Base-by-base conservation (phyloP, 1,284 basidiomycete genomes). In the Puccinia coronata region DNA sequence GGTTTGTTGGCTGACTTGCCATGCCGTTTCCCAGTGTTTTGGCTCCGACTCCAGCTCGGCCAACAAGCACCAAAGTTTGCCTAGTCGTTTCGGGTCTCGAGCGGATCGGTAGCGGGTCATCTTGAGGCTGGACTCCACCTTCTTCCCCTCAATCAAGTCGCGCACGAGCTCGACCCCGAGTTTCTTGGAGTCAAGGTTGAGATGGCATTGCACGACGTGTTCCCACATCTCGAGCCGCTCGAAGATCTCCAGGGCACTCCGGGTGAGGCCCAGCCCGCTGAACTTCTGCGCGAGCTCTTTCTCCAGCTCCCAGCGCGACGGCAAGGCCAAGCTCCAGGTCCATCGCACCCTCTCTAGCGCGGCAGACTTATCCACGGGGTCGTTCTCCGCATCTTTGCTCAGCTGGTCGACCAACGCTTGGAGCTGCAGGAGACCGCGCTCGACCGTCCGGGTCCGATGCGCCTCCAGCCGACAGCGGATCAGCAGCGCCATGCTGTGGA, bases 181-280 rank as follows among this genome's bases (percentile, higher is more conserved):
- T 80, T 92, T 92, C 16, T 90, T 90, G 81, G 90, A 88, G 83
- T 96, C 95, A 87, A 96, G 89, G 36, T 91, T 88, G 82, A 92
- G 91, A 88, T 92, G 92, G 86, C 95, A 97, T 82, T 90, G 89
- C 36, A 94, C 93, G 11, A 92, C 95, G 83, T 97, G 93, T 87
- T 96, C 95, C 95, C 95, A 98, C 94, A 97, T 95, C 87, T 98
- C 94, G 81, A 96, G 88, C 63, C 93, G 89, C 86, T 94, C 92
- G 85, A 95, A 98, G 81, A 97, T 95, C 86, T 93, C 94, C 72
- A 97, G 88, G 0, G 95, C 94, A 2, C 92, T 94, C 83, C 91
- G 91, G 81, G 92, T 89, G 80, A 96, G 93, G 28, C 96, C 96
- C 75, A 98, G 88, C 25, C 90, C 89, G 82, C 94, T 88, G 87